Evolutionary conservation across 2,329 filamentous ascomycete genomes (phyloP), one percentile per base, ranked within the genome.

Genomic region (Xylaria sp.): DNA sequence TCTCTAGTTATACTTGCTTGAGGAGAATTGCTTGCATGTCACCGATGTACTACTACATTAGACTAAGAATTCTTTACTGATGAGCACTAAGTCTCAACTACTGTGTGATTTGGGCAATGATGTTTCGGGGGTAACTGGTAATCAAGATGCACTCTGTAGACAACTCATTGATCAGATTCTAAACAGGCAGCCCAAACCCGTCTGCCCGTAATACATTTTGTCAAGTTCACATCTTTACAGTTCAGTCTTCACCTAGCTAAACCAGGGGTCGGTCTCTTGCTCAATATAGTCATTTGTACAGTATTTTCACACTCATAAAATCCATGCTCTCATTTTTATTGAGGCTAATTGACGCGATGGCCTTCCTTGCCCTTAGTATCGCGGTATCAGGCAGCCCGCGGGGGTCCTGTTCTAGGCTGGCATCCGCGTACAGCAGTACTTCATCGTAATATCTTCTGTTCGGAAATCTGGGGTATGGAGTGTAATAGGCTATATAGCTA

Each of bases 261-360:
- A 77, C 3, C 76, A n/a, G 78, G 12, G 72, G 12, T 70, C 76
- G 18, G 77, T 75, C 72, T 80, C 78, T 65, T 77, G 77, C 67
- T 75, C 74, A 18, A 68, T 57, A 9, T 49, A 56, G 2, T 62
- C 64, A 46, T 68, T 64, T 2, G 39, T 10, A 64, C 71, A 4
- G 70, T 70, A 51, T 74, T 67, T 58, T 78, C 76, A 75, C 71
- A 15, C 67, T 66, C 52, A 67, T 69, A 15, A 78, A 75, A 48
- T 75, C 73, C 33, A 1, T 25, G 6, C 7, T 51, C 23, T 5
- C 48, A 28, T 15, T 7, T 25, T 28, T 3, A 46, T 1, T 46
- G 9, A 46, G 13, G 18, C 41, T 13, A 18, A 15, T n/a, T 18
- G 6, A 4, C 15, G 41, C 7, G 15, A 7, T 18, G 18, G 41